Base-by-base conservation (phyloP, 2,329 filamentous ascomycete species). In the Ophiocordyceps sinensis region DNA sequence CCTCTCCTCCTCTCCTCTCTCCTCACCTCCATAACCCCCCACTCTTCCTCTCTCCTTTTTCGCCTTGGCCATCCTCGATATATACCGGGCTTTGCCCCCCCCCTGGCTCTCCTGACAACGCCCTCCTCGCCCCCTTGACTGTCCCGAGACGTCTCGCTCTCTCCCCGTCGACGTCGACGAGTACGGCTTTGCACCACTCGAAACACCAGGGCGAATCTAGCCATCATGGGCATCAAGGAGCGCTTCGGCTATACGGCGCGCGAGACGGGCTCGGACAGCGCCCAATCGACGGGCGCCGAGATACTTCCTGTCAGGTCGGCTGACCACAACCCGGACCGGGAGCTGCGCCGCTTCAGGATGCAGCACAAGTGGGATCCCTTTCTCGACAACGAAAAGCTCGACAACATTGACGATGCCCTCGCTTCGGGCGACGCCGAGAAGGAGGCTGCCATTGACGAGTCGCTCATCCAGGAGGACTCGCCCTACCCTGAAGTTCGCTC, bases 301-400 rank as follows among this genome's bases (percentile, higher is more conserved):
- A 41, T 50, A 28, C 44, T 47, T 29, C 49, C 50, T 23, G 42
- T 28, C 19, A 30, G 41, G 11, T 37, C 43, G 15, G 47, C 43
- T 21, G 40, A 42, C 34, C 43, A 44, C 17, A 44, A 47, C 36
- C 41, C 45, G 28, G 53, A 58, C 35, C 45, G 42, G 26, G 54
- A 59, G 43, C 51, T 66, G 39, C 59, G 60, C 39, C 51, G 65
- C 37, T 66, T 74, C 47, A 64, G 67, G 49, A 59, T 65, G 40
- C 63, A 69, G 44, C 72, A 75, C 49, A 62, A 66, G 39, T 73
- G 70, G 62, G 73, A 77, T 51, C 72, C 71, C 36, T 76, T 76
- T 45, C 51, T 78, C 43, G 68, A 70, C 2, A 54, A 69, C 32
- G 68, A 73, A 39, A 63, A 71, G 23, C 61, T 68, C 37, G 65